A percentile compares a stretch with the other conserved stretches of the same genome.
Conservation (phyloP, 495 filamentous ascomycete genomes). For the Penicillium canariense region DNA sequence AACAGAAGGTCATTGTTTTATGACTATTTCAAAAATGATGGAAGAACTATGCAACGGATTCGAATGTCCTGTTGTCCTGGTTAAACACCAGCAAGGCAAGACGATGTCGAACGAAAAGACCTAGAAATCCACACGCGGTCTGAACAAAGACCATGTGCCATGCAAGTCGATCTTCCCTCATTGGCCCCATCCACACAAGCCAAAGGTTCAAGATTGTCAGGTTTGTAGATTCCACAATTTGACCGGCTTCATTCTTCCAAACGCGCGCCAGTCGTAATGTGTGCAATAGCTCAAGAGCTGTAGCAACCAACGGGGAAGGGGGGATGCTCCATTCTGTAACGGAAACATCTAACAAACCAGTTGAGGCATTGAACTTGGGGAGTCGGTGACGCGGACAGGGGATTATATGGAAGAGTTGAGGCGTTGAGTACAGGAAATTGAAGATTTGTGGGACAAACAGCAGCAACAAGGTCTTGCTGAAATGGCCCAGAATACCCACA, state of each 20-base stretch:
- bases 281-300: conserved; percentile 61
- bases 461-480: conserved; percentile 92
- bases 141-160: conserved; percentile 75
- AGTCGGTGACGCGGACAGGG: conserved; percentile 91
- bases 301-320: conserved; percentile 59
- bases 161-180: conserved; percentile 81
- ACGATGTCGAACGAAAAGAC: conserved; percentile 80
- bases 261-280: conserved; percentile 62
- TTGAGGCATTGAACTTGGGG: conserved; percentile 80
- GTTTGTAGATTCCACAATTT: conserved; percentile 80
- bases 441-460: conserved; percentile 92
- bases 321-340: conserved; percentile 75
- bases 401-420: conserved; percentile 84
- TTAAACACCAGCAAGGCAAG: conserved; percentile 82
- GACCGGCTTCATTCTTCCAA: conserved; percentile 60
- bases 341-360: conserved; percentile 79
- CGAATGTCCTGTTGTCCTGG: conserved; percentile 66
- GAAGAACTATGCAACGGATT: conserved; percentile 23
- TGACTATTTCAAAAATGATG: not conserved
- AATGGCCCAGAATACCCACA: conserved; percentile 93
- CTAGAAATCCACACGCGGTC: conserved; percentile 67
- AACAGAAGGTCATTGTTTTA: too few relatives aligned
- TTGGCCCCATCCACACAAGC: conserved; percentile 92
- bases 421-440: conserved; percentile 91
- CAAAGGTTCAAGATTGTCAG: conserved; percentile 92